Evolutionary conservation across 768 basidiomycete species (phyloP).

Genomic region (Leccinum pellstonianum): DNA sequence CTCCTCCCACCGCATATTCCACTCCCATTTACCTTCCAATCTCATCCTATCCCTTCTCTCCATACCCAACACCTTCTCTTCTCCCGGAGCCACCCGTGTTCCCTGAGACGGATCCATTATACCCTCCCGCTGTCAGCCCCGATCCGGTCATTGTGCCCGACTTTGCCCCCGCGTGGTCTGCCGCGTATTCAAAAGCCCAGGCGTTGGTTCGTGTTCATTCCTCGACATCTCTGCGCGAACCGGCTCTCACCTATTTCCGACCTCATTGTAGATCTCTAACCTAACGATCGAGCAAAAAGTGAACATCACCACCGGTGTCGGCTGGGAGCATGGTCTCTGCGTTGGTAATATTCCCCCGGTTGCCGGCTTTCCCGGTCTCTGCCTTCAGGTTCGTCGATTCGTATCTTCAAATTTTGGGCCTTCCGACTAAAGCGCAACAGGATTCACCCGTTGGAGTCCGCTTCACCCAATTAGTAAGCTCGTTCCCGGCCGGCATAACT

Average conservation of each 20-base stretch:
- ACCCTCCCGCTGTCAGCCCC: slow-evolving; percentile 53
- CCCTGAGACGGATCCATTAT: slow-evolving; percentile 51
- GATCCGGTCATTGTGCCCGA: slow-evolving; percentile 40
- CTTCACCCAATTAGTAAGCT: slow-evolving; percentile 65
- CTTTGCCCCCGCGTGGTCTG: slow-evolving; percentile 52
- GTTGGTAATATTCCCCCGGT: slow-evolving; percentile 67
- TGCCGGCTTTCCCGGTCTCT: slow-evolving; percentile 61
- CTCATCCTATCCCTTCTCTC: slow-evolving; percentile 46
- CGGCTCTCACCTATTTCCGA: too few relatives aligned
- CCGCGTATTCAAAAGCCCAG: slow-evolving; percentile 59
- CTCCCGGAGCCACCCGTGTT: slow-evolving; percentile 52
- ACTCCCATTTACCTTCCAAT: slow-evolving; percentile 35
- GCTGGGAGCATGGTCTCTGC: slow-evolving; percentile 53
- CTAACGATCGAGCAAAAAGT: slow-evolving; percentile 66
- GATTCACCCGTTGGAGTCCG: slow-evolving; percentile 81
- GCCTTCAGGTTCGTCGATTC: slow-evolving; percentile 53
- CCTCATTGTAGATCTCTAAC: slow-evolving; percentile 37
- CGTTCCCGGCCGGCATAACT: slow-evolving; percentile 84
- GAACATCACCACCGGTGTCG: slow-evolving; percentile 60
- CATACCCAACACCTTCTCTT: slow-evolving; percentile 62
- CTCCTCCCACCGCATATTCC: slow-evolving; percentile 2
- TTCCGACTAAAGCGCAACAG: slow-evolving; percentile 28
- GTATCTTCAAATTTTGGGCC: neutral
- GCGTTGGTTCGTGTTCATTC: slow-evolving; percentile 40
- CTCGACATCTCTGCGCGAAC: neutral